Base-by-base conservation (phyloP, 176 grass and related monocot genomes). In the Aegilops bicornis region DNA sequence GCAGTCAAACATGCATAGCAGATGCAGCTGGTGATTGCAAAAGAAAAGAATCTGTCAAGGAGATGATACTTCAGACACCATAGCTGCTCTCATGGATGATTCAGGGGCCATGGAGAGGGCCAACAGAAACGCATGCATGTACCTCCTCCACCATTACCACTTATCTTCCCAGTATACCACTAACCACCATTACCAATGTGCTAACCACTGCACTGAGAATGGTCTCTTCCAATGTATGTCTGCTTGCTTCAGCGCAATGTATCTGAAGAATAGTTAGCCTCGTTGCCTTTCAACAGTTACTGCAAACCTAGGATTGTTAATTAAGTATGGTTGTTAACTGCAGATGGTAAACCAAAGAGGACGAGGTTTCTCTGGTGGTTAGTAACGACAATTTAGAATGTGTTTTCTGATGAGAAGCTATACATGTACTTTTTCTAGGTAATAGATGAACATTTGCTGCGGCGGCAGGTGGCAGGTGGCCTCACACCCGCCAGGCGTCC, bases 131-230 rank as follows among this genome's bases (percentile, higher is more conserved):
- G 73, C 66, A 87, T 73, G 73, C 74, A 5, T 83, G 84, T 33
- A 76, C 80, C 89, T 91, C 76, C 85, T 91, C 89, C 85, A 84
- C 89, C 85, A 87, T 37, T 61, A 43, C 75, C 40, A 70, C 80
- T 68, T 30, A 60, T 43, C 40, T 43, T 40, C 20, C 10, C 10
- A 73, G 69, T 73, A 73, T 43, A 79, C 58, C 29, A 62, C 66
- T 90, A 86, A 64, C 58, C 79, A 90, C 80, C 79, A 90, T 79
- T 74, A 25, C 20, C 16, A 54, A 74, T 10, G 66, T 27, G 69
- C 58, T 79, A 87, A 87, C 89, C 58, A 87, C 79, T 79, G 79
- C 84, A 81, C 29, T 80, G 23, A 73, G 37, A 30, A 79, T 29
- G 64, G 65, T 40, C 66, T 79, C 58, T 42, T 71, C 68, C 37